Evolutionary conservation across 192 early-diverging fungal species (phyloP), one percentile per base, ranked within the genome.

Genomic region (Blastocladiella britannica): DNA sequence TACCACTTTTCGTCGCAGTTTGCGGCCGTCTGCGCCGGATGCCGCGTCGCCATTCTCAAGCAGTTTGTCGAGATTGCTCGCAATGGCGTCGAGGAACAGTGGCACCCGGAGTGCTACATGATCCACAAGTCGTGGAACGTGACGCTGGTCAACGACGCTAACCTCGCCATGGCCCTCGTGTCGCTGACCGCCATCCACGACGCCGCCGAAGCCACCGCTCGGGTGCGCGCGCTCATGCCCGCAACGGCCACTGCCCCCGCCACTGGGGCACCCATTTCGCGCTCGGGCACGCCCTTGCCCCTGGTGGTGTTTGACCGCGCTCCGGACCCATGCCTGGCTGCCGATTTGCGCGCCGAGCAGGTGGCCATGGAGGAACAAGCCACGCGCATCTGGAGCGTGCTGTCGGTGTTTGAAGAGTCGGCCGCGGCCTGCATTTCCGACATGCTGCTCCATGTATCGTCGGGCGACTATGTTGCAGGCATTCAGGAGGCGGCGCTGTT

Each of bases 31-130:
- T 99, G 95, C 68, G 85, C 89, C n/a, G 92, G 95, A 18, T 99
- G 95, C 65, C 73, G 87, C 60, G 89, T 84, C 53, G 86, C 89
- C 22, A 93, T 99, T 58, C 69, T 99, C 63, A 88, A 91, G 68
- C 89, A 90, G 63, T 98, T 90, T 78, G 79, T 99, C 51, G 91
- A 99, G 67, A 89, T 93, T 63, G 86, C 76, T 59, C 70, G 83
- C 53, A 85, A 82, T 55, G 70, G 67, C 25, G 55, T 72, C 22
- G 72, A 77, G 27, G 88, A 93, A 63, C 89, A 91, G 64, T 99
- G 95, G 95, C 95, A 99, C 67, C 92, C 93, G 5, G 88, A 93
- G 64, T 99, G 95, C 67, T 99, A 99, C 70, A 97, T 97, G 95
- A 95, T 99, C 53, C 88, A 91, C 72, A 93, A 95, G 80, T 72